Evolutionary conservation across 164 flowering plant genomes (phyloP), one percentile per base, ranked within the genome.

Genomic region (Tetrastigma voinierianum): DNA sequence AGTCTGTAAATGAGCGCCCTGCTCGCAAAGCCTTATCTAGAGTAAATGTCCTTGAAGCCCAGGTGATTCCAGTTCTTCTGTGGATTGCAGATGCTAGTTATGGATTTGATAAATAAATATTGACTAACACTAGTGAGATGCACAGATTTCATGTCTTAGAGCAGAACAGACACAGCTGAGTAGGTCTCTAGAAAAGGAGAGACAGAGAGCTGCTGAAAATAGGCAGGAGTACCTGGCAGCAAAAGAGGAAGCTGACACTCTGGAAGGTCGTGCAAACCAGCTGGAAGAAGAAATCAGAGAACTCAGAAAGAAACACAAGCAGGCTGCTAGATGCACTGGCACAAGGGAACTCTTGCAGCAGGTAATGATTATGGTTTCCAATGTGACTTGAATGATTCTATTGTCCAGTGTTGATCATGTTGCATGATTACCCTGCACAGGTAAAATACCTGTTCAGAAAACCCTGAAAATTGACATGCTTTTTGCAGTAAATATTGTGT

Each of bases 11-110:
- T 74, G 99, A 93, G 67, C 93, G 98, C 15, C n/a, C n/a, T 81
- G 93, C 63, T 91, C 96, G 60, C 99, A 96, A 78, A 96, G n/a
- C 99, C 17, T 81, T 93, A 62, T 96, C 99, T 59, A 84, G 98
- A 65, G 82, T 91, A 60, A 93, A 95, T 77, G 99, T 96, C 78
- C 97, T 96, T 62, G 99, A 96, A 77, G 97, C 97, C 57, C 99
- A 96, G 97, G 99, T 95, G 65, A 70, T 17, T 66, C 23, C 67
- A 32, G 6, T 32, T 32, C 69, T 54, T 44, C 18, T 61, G 21
- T 55, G 40, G 17, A 9, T 47, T 15, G 12, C 56, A 49, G 25
- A 13, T 57, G 16, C 45, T 58, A 32, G 11, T 51, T 23, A 7
- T 40, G 16, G 61, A 43, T 19, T 1, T 54, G 32, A 69, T 20